Evolutionary conservation across 768 basidiomycete species (phyloP).

Genomic region (Leccinum incarnatum): DNA sequence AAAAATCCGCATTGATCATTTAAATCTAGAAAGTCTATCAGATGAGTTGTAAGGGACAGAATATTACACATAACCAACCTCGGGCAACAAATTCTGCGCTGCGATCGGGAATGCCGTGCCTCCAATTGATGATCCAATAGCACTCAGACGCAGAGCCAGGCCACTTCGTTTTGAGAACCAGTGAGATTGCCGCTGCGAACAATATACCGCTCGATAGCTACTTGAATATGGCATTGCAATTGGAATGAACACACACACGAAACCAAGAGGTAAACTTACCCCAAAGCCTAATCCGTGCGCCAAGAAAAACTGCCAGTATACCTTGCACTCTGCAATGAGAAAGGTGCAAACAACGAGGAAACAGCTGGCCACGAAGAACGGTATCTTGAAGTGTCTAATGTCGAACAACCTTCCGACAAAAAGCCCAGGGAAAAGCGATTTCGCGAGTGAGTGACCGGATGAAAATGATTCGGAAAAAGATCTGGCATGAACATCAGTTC

Average conservation of each 20-base stretch:
- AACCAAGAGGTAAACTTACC: conserved; percentile 35
- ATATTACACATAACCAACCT: conserved; percentile 46
- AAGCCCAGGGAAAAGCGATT: conserved; percentile 50
- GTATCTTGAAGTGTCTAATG: conserved; percentile 59
- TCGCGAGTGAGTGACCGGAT: neutral
- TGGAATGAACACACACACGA: neutral
- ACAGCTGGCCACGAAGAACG: conserved; percentile 46
- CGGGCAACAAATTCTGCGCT: conserved; percentile 50
- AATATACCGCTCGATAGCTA: conserved; percentile 51
- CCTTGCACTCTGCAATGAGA: conserved; percentile 61
- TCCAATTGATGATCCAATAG: conserved; percentile 66
- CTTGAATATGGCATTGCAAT: neutral
- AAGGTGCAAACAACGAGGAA: conserved; percentile 55
- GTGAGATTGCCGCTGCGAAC: conserved; percentile 62
- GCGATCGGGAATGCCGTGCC: conserved; percentile 66
- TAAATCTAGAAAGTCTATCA: conserved; percentile 45
- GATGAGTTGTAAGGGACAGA: neutral
- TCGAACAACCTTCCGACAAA: conserved; percentile 71
- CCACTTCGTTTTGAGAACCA: conserved; percentile 67
- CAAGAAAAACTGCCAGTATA: conserved; percentile 73
- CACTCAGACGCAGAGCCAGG: conserved; percentile 57
- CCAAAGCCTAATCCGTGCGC: conserved; percentile 70
- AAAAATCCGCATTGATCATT: conserved; percentile 71
- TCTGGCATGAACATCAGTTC: neutral
- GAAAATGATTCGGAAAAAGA: neutral